Evolutionary conservation across 441 rosid genomes (phyloP), one percentile per base, ranked within the genome.

Genomic region (Geranium incanum): DNA sequence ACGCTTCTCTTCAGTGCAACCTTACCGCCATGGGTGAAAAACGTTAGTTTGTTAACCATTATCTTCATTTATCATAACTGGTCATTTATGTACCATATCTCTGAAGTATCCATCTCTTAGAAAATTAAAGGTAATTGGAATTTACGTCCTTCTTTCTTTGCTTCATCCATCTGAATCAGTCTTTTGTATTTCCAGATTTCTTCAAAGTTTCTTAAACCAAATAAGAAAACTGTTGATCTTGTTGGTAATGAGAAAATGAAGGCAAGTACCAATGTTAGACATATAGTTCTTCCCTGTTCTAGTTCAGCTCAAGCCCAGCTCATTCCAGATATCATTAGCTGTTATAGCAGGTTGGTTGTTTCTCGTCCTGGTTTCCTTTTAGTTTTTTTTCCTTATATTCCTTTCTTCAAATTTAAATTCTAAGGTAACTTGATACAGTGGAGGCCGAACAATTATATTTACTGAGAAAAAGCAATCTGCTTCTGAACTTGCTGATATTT

Each of bases 1-100:
- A 95, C 99, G 1, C 95, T 95, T 82, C 99, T 95, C 72, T 90
- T 92, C 82, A 95, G 99, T 82, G 97, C 97, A 23, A 95, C 97
- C 67, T 80, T 95, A 71, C 99, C 96, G 12, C 6, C 28, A 55
- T 95, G 97, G 99, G 97, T 92, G 84, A 79, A 95, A 83, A 72
- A 81, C 45, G 99, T 92, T 71, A 6, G 95, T 84, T 63, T 77
- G 74, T 75, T 48, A 37, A 45, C 66, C 55, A 16, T 57, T 18
- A 57, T 66, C 12, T 63, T 64, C 36, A 3, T n/a, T 75, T 21
- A 0, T 16, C 50, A 23, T 4, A 12, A 77, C 12, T 45, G 33
- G 3, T 28, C 1, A 28, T 28, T 28, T 28, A 28, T 28, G 1
- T 28, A 0, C 13, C 50, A 23, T 3, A 12, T 78, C 12, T 45